Base-by-base conservation (phyloP, 2,329 filamentous ascomycete species). In the Onygena corvina region DNA sequence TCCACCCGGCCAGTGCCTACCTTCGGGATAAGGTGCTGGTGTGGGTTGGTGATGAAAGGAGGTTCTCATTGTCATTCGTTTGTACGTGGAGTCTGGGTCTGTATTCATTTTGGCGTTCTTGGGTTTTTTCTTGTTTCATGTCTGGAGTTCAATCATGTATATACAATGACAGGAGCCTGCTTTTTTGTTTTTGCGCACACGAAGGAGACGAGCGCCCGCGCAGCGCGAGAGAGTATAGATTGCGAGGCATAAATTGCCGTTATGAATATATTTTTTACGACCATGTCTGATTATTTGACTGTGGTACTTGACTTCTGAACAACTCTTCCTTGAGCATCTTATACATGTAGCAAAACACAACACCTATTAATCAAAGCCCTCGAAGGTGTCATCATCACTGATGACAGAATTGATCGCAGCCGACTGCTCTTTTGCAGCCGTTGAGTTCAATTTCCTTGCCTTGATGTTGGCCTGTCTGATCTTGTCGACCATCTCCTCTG, bases 401-500 rank as follows among this genome's bases (percentile, higher is more conserved):
- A 31, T 53, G 33, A 25, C 52, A 29, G 46, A 52, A 18, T 54
- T 58, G 9, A 47, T 54, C 34, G 27, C 23, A 30, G 58, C 55
- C 3, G 54, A 56, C 27, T 54, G 36, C 44, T 51, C 14, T 33
- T 30, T 46, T 54, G 3, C 12, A 4, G 27, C 8, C 14, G 4
- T 27, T 3, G 21, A 31, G 3, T 46, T 46, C 42, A 20, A 48
- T 23, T 42, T 42, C 11, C 38, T 11, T 11, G 38, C 21, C 38
- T 42, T 23, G 25, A 42, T 27, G 50, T 81, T 83, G 64, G 75
- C 69, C 60, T 63, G 69, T 58, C 80, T 72, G n/a, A 89, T 74
- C 59, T 81, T 67, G 20, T 72, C 71, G 45, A 89, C 73, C 70
- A 89, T 69, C 8, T 73, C 68, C 56, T 83, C 71, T 9, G 86